Evolutionary conservation across 2,329 filamentous ascomycete genomes (phyloP), one percentile per base, ranked within the genome.

Genomic region (Atkinsonella texensis): DNA sequence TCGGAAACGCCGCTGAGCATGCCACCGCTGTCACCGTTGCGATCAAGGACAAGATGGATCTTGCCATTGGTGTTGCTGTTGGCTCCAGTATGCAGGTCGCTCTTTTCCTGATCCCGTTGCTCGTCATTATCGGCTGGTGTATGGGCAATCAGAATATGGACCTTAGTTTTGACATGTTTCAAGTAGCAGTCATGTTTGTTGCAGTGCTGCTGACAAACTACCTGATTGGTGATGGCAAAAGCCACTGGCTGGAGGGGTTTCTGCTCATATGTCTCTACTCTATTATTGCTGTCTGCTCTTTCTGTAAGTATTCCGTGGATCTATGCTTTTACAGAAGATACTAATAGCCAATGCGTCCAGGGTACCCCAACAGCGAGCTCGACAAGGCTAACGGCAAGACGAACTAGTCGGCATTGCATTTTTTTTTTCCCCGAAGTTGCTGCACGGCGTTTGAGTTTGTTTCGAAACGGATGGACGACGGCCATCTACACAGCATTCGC

Each of bases 141-240:
- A 81, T 89, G 76, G 77, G 71, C 39, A 66, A 78, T 55, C 81
- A 84, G 55, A 74, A 81, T 1, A 91, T 91, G 87, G 87, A 83
- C 18, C 76, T 95, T 5, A 84, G 84, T 65, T 93, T 95, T 64
- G 88, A 94, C 62, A 83, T 83, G 1, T 96, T 96, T 73, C 88
- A 95, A 69, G 83, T 95, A 13, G 85, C 89, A 20, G 84, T 86
- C 41, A 71, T 95, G 41, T 94, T 95, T 59, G 86, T 93, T 12
- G 83, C 87, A 2, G 87, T 88, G 0, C 79, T 95, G 42, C 75
- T 95, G 35, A 86, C 90, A 53, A 95, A 94, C 64, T 95, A 94
- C 63, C 69, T 95, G 43, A 88, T 94, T 47, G 76, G 84, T 18
- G 88, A 94, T 59, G 89, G 88, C 32, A 81, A 88, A 64, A 89